Percentiles rank a stretch among this genome's conserved stretches.
Evolutionary conservation across 2,329 filamentous ascomycete species (phyloP).

Genomic region (Phyllosticta ampelicida): DNA sequence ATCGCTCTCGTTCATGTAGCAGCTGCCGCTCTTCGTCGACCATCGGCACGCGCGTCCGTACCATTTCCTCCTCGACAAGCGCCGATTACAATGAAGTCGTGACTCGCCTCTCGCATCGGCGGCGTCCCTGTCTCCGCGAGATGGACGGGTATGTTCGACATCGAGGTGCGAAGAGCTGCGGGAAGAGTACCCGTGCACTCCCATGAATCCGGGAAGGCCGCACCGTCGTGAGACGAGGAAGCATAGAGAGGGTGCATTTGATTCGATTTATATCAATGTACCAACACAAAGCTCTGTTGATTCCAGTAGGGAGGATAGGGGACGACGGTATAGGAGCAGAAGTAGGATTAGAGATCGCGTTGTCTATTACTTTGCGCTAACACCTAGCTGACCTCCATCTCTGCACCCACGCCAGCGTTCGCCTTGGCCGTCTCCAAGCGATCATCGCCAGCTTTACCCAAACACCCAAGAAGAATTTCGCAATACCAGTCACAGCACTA

Average conservation of each 20-base stretch:
- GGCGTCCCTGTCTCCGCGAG: neutral
- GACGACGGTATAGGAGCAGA: neutral
- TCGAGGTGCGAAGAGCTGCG: too few relatives aligned
- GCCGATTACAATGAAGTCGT: neutral
- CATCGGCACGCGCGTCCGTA: neutral
- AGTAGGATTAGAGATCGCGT: neutral
- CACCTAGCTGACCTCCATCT: neutral
- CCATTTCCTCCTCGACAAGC: neutral
- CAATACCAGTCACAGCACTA: neutral
- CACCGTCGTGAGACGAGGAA: too few relatives aligned
- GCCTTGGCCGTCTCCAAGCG: neutral
- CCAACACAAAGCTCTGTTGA: too few relatives aligned
- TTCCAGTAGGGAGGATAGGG: too few relatives aligned
- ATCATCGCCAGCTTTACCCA: neutral
- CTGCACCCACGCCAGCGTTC: neutral
- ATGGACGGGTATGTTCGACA: neutral
- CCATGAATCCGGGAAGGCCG: too few relatives aligned
- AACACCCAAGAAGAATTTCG: neutral
- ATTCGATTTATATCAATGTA: too few relatives aligned
- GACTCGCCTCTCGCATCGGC: neutral
- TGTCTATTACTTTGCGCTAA: too few relatives aligned
- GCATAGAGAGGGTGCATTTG: too few relatives aligned
- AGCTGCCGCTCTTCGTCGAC: neutral
- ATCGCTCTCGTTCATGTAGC: neutral
- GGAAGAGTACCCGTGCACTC: too few relatives aligned